Evolutionary conservation across 352 stramenopile species (phyloP).

Genomic region (Pythium plurisporium): DNA sequence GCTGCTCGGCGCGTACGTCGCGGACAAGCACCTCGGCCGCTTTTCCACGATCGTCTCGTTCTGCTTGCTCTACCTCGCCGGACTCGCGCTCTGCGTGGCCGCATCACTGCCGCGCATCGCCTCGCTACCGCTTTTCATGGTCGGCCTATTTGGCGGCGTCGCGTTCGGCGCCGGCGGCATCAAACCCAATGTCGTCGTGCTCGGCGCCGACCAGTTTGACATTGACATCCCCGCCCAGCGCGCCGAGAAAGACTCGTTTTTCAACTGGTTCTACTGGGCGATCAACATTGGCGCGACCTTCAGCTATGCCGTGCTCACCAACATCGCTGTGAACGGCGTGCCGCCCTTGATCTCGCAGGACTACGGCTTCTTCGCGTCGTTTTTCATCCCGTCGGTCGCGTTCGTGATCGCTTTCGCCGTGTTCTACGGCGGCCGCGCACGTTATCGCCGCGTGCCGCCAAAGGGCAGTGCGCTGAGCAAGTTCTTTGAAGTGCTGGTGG

Average conservation of each 20-base stretch:
- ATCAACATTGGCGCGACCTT: slow-evolving; percentile 92
- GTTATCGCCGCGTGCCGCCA: slow-evolving; percentile 69
- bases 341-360: slow-evolving; percentile 66
- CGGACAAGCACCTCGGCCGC: slow-evolving; percentile 73
- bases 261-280: slow-evolving; percentile 93
- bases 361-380: slow-evolving; percentile 91
- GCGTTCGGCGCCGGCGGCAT: slow-evolving; percentile 46
- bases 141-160: slow-evolving; percentile 77
- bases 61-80: slow-evolving; percentile 65
- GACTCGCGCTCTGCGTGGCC: slow-evolving; percentile 67
- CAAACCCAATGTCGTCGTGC: slow-evolving; percentile 55
- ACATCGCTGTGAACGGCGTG: slow-evolving; percentile 88
- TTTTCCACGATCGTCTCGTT: slow-evolving; percentile 56
- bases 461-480: slow-evolving; percentile 72
- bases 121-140: slow-evolving; percentile 72
- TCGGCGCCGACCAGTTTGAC: slow-evolving; percentile 81
- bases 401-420: slow-evolving; percentile 76
- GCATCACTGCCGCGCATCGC: slow-evolving; percentile 50
- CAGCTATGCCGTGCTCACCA: slow-evolving; percentile 89
- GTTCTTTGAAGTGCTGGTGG: slow-evolving; percentile 66
- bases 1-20: slow-evolving; percentile 78
- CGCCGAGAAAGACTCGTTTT: slow-evolving; percentile 86
- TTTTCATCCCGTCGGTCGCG: slow-evolving; percentile 75
- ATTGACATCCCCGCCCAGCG: slow-evolving; percentile 59
- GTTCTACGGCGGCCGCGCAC: slow-evolving; percentile 65